Evolutionary conservation across 257 asterid genomes (phyloP).

Genomic region (Primulina tabacum): DNA sequence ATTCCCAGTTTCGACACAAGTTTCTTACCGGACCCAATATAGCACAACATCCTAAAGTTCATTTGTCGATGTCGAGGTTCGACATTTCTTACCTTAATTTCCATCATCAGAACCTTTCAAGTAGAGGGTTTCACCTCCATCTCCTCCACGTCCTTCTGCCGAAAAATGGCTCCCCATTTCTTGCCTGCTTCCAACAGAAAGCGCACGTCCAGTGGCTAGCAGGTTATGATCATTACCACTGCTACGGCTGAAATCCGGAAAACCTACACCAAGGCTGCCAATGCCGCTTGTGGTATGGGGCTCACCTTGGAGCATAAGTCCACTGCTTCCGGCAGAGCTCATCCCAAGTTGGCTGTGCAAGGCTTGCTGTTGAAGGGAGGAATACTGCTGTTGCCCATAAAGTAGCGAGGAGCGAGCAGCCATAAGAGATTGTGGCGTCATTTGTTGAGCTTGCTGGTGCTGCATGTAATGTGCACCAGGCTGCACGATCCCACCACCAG

Average conservation of each 20-base stretch:
- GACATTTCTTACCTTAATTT: constrained; percentile 29
- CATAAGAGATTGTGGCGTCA: constrained; percentile 75
- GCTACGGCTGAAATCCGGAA: constrained; percentile 53
- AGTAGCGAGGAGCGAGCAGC: constrained; percentile 78
- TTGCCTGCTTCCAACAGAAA: constrained; percentile 56
- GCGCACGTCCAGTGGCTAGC: constrained; percentile 29
- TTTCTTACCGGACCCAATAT: constrained; percentile 16
- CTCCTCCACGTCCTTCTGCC: constrained; percentile 55
- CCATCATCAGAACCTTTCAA: constrained; percentile 61
- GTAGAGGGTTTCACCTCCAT: constrained; percentile 67
- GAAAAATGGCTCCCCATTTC: constrained; percentile 45
- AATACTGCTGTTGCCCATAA: constrained; percentile 69
- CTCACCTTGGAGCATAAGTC: constrained; percentile 79
- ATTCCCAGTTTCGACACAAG: constrained; percentile 1
- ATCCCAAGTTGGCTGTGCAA: constrained; percentile 65
- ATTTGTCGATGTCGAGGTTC: not conserved
- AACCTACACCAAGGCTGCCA: constrained; percentile 38
- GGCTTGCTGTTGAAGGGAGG: constrained; percentile 76
- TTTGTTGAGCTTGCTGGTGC: constrained; percentile 71
- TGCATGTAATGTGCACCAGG: constrained; percentile 67
- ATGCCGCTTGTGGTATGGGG: constrained; percentile 39
- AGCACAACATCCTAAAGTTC: constrained; percentile 19
- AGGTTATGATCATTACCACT: constrained; percentile 25
- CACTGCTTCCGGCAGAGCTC: constrained; percentile 57
- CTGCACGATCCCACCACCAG: constrained; percentile 61